These are phyloP conservation scores for Fagus crenata DNA, from an alignment of 306 rosid genomes.

Conservation along the genomic window DNA sequence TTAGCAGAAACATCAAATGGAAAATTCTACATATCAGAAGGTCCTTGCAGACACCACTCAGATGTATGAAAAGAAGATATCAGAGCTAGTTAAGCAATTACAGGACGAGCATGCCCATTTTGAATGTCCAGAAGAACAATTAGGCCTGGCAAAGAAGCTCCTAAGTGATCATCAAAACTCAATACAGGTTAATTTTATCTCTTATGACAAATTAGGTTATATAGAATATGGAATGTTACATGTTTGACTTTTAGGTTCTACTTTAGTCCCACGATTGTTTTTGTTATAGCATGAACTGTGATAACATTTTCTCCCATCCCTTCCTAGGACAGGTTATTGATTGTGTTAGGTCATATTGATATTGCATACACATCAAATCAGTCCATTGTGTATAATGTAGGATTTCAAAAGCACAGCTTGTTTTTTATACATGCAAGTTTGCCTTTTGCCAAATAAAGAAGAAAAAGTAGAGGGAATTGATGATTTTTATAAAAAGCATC, in stretches of 20 bases:
- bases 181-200: constrained; percentile 40
- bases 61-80: constrained; percentile 50
- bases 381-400: too few species aligned
- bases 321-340: too few species aligned
- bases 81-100: constrained; percentile 44
- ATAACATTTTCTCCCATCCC: too few species aligned
- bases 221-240: neutral
- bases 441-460: neutral
- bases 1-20: constrained; percentile 42
- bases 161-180: constrained; percentile 38
- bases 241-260: neutral
- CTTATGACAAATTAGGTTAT: neutral
- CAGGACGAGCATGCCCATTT: constrained; percentile 38
- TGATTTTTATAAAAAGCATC: neutral
- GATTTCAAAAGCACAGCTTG: neutral
- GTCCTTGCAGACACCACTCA: constrained; percentile 47
- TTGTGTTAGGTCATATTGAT: neutral
- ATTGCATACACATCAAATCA: neutral
- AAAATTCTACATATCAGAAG: constrained; percentile 41
- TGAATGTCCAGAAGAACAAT: constrained; percentile 43
- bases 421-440: neutral
- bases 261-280: neutral
- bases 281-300: neutral
- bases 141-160: constrained; percentile 43
- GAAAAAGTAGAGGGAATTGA: neutral